A percentile compares a stretch with the other conserved stretches of the same genome.
These are phyloP conservation scores for Delitschia confertaspora DNA, from an alignment of 495 filamentous ascomycete species.

Conservation along the genomic window DNA sequence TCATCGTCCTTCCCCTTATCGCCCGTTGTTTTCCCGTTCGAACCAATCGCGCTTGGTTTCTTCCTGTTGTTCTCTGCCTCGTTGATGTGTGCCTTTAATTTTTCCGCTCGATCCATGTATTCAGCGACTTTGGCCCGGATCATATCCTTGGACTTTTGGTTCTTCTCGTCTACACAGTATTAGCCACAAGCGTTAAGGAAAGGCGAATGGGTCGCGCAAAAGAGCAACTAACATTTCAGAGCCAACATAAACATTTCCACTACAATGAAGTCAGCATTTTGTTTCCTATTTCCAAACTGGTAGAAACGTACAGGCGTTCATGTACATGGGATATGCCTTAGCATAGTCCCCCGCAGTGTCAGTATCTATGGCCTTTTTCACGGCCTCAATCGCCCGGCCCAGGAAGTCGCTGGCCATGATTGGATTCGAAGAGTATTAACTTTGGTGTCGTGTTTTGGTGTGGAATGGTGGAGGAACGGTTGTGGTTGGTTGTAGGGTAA, in stretches of 20 bases:
- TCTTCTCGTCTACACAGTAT: conserved; percentile 63
- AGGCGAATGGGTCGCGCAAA: no score
- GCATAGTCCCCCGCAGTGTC: conserved; percentile 96
- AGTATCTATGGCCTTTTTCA: conserved; percentile 93
- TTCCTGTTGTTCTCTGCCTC: conserved; percentile 60
- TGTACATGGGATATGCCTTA: conserved; percentile 90
- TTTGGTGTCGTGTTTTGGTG: not conserved
- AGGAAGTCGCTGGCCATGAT: conserved; percentile 61
- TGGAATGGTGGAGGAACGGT: not conserved
- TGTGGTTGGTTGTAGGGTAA: not conserved
- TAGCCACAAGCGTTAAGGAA: no score
- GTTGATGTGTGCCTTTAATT: conserved; percentile 82
- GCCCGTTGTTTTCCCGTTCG: conserved; percentile 70
- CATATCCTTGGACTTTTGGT: conserved; percentile 89
- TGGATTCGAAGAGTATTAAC: no score
- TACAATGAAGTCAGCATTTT: conserved; percentile 13
- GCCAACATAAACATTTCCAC: conserved; percentile 95
- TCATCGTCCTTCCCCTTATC: conserved; percentile 62
- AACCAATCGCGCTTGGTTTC: conserved; percentile 72
- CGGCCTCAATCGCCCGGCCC: conserved; percentile 85
- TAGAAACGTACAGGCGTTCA: conserved; percentile 51
- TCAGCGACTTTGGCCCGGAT: conserved; percentile 85
- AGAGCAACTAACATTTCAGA: conserved; percentile 57
- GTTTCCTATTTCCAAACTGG: conserved; percentile 1
- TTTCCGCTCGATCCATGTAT: conserved; percentile 98